Evolutionary conservation across 345 rosid genomes (phyloP).

Genomic region (Adansonia digitata): DNA sequence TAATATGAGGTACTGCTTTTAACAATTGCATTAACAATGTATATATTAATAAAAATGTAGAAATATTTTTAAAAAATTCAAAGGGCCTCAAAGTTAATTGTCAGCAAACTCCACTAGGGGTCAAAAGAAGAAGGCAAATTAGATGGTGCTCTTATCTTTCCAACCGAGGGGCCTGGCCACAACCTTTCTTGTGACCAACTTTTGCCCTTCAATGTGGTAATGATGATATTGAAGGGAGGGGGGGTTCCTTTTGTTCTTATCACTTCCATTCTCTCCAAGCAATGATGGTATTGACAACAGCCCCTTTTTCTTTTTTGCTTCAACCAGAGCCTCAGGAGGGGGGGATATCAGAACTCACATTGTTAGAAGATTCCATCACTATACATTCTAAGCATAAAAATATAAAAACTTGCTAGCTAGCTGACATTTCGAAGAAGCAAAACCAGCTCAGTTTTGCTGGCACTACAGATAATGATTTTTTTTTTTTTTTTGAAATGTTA

Average conservation of each 20-base stretch:
- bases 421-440: conserved; percentile 22
- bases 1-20: too few species aligned
- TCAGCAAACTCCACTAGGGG: conserved; percentile 8
- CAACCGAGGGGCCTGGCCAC: conserved; percentile 20
- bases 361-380: conserved; percentile 41
- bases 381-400: conserved; percentile 22
- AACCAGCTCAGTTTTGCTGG: conserved; percentile 40
- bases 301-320: neutral
- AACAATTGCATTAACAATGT: too few species aligned
- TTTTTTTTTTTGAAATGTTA: neutral
- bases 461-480: conserved; percentile 5
- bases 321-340: too few species aligned
- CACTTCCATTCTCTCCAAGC: conserved; percentile 21
- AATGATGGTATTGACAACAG: conserved; percentile 35
- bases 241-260: conserved; percentile 15
- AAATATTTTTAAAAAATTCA: neutral
- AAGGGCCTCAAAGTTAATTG: neutral
- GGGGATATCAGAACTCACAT: conserved; percentile 17
- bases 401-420: conserved; percentile 18
- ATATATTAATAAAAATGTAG: too few species aligned
- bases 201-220: conserved; percentile 21
- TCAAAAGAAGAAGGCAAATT: conserved; percentile 17
- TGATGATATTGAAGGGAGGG: conserved; percentile 28
- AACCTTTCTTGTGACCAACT: conserved; percentile 37
- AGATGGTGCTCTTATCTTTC: conserved; percentile 4